Conservation (phyloP, 441 rosid genomes). For the Adansonia grandidieri region DNA sequence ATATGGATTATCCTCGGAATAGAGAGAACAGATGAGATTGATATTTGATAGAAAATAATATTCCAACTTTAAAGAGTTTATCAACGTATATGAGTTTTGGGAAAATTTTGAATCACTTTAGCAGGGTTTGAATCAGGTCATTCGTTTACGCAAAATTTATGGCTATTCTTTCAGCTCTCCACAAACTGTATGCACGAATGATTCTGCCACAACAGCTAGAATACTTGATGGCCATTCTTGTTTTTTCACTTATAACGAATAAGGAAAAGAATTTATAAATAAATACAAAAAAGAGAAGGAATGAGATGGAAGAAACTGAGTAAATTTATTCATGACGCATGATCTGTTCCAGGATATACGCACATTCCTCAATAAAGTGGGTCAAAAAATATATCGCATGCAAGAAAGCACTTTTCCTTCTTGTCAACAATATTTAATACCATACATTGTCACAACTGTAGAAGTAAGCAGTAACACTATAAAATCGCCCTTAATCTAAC, state of each 20-base stretch:
- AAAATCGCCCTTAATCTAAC: conserved; percentile 4
- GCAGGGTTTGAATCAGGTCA: neutral
- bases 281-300: neutral
- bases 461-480: neutral
- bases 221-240: neutral
- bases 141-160: neutral
- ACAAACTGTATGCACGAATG: neutral
- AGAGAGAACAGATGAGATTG: neutral
- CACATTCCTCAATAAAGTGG: neutral
- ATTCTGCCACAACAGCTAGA: neutral
- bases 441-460: neutral
- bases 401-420: neutral
- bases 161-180: no score
- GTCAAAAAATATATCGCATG: conserved; percentile 29
- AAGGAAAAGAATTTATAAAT: neutral
- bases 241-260: neutral
- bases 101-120: neutral
- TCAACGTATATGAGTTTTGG: neutral
- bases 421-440: conserved; percentile 7
- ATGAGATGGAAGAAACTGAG: neutral
- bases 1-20: neutral
- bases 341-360: neutral
- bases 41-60: neutral
- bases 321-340: neutral
- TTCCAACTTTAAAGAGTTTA: neutral